These are phyloP conservation scores for Tricholoma terreum DNA, from an alignment of 768 basidiomycete species.

Conservation along the genomic window DNA sequence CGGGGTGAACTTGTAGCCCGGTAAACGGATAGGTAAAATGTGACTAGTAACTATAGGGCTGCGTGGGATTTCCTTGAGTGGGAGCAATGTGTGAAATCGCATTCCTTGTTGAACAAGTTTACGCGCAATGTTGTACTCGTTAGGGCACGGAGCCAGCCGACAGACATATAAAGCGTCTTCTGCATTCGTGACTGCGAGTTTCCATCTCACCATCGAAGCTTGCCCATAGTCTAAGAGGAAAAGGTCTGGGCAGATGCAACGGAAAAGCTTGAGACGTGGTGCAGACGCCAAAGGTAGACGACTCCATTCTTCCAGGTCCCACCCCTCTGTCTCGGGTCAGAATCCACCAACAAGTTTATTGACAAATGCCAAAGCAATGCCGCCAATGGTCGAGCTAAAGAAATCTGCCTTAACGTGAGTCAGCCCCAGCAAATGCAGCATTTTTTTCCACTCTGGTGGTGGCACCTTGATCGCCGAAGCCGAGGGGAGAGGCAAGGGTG, in stretches of 20 bases:
- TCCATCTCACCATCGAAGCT: neutral
- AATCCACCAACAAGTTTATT: neutral
- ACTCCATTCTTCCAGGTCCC: neutral
- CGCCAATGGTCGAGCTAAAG: too few relatives aligned
- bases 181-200: neutral
- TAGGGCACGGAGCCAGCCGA: neutral
- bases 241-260: neutral
- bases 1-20: neutral
- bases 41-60: too few relatives aligned
- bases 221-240: neutral
- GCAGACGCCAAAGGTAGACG: neutral
- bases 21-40: neutral
- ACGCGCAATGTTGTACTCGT: neutral
- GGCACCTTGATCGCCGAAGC: neutral
- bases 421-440: neutral
- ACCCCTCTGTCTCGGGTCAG: neutral
- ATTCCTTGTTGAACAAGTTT: conserved; percentile 2
- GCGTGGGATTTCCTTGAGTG: neutral
- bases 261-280: neutral
- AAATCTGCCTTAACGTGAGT: neutral
- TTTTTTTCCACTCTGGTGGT: too few relatives aligned
- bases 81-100: conserved; percentile 4
- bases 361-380: neutral
- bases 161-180: conserved; percentile 1
- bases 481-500: neutral